A percentile compares a stretch with the other conserved stretches of the same genome.
phyloP scores from a whole-genome alignment of 495 filamentous ascomycete species.

The Jackrogersella minutella region DNA sequence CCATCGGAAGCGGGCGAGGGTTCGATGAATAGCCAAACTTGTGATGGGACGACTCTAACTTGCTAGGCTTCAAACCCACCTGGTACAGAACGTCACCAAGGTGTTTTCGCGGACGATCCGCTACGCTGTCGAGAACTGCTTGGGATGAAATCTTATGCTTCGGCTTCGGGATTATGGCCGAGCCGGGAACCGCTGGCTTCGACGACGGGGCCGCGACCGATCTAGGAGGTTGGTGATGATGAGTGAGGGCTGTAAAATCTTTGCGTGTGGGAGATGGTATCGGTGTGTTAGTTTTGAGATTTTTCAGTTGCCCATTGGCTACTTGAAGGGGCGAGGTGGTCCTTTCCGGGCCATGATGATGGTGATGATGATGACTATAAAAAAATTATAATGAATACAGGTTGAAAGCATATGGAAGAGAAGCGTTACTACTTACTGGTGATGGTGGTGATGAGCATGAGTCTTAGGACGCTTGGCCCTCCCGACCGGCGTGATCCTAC shows the following conservation, averaged over 20 bases:
- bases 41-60: slow-evolving; percentile 53
- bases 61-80: slow-evolving; percentile 64
- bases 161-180: slow-evolving; percentile 62
- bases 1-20: slow-evolving; percentile 73
- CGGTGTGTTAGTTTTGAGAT: slow-evolving; percentile 57
- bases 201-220: slow-evolving; percentile 46
- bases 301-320: slow-evolving; percentile 50
- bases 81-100: slow-evolving; percentile 69
- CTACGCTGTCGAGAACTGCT: slow-evolving; percentile 71
- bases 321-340: slow-evolving; percentile 54
- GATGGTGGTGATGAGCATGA: slow-evolving; percentile 68
- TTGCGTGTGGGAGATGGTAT: slow-evolving; percentile 65
- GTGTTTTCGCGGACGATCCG: slow-evolving; percentile 76
- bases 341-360: slow-evolving; percentile 76
- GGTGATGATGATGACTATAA: slow-evolving; percentile 73
- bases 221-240: slow-evolving; percentile 52
- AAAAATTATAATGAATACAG: slow-evolving; percentile 42
- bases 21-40: slow-evolving; percentile 74
- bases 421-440: slow-evolving; percentile 59
- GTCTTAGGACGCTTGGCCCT: slow-evolving; percentile 66
- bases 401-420: slow-evolving; percentile 21
- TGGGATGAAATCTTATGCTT: slow-evolving; percentile 70
- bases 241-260: slow-evolving; percentile 53
- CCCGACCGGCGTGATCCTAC: slow-evolving; percentile 59
- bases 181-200: slow-evolving; percentile 48